Base-by-base conservation (phyloP, 106 monocot genomes). In the Dendrobium officinale region DNA sequence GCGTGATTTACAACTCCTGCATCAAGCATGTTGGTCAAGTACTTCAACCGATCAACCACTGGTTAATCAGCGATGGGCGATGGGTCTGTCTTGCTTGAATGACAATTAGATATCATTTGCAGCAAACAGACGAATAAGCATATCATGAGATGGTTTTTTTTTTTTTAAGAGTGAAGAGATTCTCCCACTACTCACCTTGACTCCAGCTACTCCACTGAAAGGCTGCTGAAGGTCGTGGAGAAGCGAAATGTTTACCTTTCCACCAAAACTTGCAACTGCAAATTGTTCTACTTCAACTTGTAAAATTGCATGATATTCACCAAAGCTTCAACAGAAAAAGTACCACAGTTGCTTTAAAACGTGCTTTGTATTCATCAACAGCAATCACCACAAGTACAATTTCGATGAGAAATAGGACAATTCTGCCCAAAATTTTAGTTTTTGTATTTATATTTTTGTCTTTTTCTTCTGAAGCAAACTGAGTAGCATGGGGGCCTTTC, bases 221-320 rank as follows among this genome's bases (percentile, higher is more conserved):
- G 87, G 83, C 74, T 89, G 89, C 77, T 91, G 90, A 86, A 98
- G 94, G 77, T 91, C 92, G 83, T 92, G 94, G 5, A 98, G 87
- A 29, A 98, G 73, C 75, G 80, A 85, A 55, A 94, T 85, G 40
- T 98, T 94, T 11, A 91, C 94, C 42, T 85, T 91, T 78, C 86
- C 77, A 5, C 97, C 97, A 80, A 98, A 98, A 58, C 92, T 91
- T 40, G 92, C 86, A 82, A 98, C 94, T 16, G 97, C 92, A 51
- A 94, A 87, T 61, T 94, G 97, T 13, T 94, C 97, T 47, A 94
- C 92, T 85, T 97, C 97, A 31, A 97, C 86, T 67, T 91, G 94
- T 77, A 92, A 89, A 94, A 98, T 92, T 43, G 97, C 97, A 45
- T 94, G 85, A 58, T 94, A 98, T 22, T 88, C 10, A 93, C 89